phyloP scores from a whole-genome alignment of 2,329 filamentous ascomycete species.

The Exserohilum turcica region DNA sequence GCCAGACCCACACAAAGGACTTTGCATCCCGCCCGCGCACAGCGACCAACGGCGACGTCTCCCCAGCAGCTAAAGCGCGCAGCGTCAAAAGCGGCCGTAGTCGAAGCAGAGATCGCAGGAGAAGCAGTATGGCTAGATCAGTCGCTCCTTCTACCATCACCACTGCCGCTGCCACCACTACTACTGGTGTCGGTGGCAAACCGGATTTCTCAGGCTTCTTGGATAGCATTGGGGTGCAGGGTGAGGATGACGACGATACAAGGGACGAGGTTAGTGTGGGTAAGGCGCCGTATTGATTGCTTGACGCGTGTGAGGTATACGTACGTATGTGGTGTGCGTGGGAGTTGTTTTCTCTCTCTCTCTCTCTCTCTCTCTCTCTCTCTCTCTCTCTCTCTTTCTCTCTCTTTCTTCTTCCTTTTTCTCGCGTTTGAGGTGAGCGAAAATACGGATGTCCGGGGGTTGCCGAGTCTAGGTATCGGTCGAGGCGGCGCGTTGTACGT shows the following conservation, averaged over 20 bases:
- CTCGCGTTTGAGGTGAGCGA: too few species aligned
- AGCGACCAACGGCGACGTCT: conserved; percentile 25
- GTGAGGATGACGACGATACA: conserved; percentile 16
- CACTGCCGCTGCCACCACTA: too few species aligned
- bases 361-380: not conserved
- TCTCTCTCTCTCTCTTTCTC: not conserved
- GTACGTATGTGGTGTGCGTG: not conserved
- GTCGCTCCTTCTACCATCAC: too few species aligned
- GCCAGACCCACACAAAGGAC: conserved; percentile 12
- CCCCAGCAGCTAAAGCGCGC: conserved; percentile 26
- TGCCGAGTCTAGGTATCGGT: too few species aligned
- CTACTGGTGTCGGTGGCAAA: conserved; percentile 8
- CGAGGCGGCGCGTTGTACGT: too few species aligned
- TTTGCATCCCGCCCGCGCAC: conserved; percentile 29
- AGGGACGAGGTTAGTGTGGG: conserved; percentile 23
- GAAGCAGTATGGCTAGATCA: conserved; percentile 14
- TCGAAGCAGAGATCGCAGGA: conserved; percentile 25
- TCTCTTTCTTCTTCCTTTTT: not conserved
- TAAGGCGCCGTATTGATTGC: conserved; percentile 40
- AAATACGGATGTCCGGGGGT: too few species aligned
- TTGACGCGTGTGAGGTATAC: too few species aligned
- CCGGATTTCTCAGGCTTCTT: conserved; percentile 43
- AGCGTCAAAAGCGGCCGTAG: conserved; percentile 35
- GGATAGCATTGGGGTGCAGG: conserved; percentile 42
- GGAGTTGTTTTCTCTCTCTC: not conserved